Conservation (phyloP, 1,139 yeast species). For the Casaregolazyma suthepensis region DNA sequence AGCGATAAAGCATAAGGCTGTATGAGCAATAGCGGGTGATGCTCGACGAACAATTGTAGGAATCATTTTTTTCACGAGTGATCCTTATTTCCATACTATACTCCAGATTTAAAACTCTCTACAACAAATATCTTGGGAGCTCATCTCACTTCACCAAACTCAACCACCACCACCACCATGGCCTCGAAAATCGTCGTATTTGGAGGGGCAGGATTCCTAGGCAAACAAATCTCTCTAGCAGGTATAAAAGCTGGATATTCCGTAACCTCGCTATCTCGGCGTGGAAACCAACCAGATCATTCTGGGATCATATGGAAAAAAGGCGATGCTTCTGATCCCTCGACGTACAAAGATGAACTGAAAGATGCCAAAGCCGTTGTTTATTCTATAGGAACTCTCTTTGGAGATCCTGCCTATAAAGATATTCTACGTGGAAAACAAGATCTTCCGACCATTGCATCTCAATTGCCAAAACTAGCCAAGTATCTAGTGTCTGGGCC, state of each 20-base stretch:
- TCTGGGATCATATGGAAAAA: conserved; percentile 65
- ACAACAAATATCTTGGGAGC: not conserved
- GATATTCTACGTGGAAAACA: conserved; percentile 26
- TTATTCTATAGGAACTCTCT: conserved; percentile 72
- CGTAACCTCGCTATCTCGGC: conserved; percentile 55
- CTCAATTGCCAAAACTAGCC: conserved; percentile 7
- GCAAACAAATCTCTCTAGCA: conserved; percentile 63
- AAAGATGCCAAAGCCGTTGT: conserved; percentile 58
- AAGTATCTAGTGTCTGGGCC: conserved; percentile 16
- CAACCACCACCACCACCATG: conserved; percentile 3
- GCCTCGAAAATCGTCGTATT: conserved; percentile 48
- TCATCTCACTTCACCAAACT: not conserved
- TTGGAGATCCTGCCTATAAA: conserved; percentile 67
- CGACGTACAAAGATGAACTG: conserved; percentile 46
- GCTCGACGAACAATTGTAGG: too few relatives aligned
- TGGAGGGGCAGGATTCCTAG: conserved; percentile 84
- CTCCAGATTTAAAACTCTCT: too few relatives aligned
- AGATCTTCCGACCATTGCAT: not conserved
- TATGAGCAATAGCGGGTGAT: too few relatives aligned
- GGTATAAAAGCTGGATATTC: conserved; percentile 58
- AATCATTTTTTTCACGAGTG: too few relatives aligned
- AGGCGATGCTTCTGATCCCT: conserved; percentile 64
- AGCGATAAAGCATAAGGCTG: too few relatives aligned
- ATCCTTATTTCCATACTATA: too few relatives aligned
- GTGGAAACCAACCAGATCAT: conserved; percentile 9